Evolutionary conservation across 2,329 filamentous ascomycete genomes (phyloP).

Genomic region (Pestalotiopsis sp.): DNA sequence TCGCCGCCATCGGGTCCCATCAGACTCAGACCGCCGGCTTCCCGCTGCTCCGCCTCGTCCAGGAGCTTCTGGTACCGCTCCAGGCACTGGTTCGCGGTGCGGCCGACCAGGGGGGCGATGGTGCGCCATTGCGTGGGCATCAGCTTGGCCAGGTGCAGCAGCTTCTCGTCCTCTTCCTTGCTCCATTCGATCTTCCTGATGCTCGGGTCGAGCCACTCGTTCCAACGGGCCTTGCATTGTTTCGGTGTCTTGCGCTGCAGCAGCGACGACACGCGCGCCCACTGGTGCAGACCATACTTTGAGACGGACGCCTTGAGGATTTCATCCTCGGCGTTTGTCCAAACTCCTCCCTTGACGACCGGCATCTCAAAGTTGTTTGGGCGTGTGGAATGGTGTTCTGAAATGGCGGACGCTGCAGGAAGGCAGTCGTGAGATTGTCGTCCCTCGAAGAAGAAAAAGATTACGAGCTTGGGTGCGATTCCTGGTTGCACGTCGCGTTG

Average conservation of each 20-base stretch:
- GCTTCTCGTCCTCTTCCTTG: constrained; percentile 96
- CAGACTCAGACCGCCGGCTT: constrained; percentile 78
- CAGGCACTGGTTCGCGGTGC: constrained; percentile 94
- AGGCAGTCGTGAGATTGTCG: constrained; percentile 1
- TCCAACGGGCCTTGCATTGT: constrained; percentile 98
- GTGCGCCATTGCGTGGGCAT: constrained; percentile 99
- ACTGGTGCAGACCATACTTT: constrained; percentile 95
- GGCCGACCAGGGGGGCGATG: constrained; percentile 93
- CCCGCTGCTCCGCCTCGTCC: constrained; percentile 91
- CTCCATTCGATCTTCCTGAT: constrained; percentile 99
- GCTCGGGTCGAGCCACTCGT: constrained; percentile 96
- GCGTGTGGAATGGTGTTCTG: not conserved
- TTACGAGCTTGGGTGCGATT: not conserved
- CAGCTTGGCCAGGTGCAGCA: constrained; percentile 93
- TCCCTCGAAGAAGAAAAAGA: not conserved
- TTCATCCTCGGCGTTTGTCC: constrained; percentile 79
- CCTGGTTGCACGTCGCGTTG: not conserved
- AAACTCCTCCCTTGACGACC: constrained; percentile 75
- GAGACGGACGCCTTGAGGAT: constrained; percentile 95
- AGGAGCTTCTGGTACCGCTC: constrained; percentile 96
- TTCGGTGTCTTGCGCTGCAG: constrained; percentile 97
- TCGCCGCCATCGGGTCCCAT: constrained; percentile 87
- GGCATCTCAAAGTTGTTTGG: constrained; percentile 52
- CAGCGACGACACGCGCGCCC: constrained; percentile 96
- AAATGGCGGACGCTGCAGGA: not conserved